phyloP scores from a whole-genome alignment of 306 rosid genomes.

The Castanospermum australe region DNA sequence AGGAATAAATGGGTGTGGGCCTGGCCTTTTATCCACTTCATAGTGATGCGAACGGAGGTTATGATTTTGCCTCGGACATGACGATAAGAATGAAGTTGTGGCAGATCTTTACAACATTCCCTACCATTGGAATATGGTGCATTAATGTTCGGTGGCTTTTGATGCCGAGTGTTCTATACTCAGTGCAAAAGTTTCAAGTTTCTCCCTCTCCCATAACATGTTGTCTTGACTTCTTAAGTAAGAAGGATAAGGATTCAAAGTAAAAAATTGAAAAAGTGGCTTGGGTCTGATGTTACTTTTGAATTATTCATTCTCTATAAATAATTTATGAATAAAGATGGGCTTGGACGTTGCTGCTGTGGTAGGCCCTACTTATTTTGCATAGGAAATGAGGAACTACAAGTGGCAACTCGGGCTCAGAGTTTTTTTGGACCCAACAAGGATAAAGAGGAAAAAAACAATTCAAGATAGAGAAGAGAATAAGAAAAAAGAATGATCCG shows the following conservation, averaged over 20 bases:
- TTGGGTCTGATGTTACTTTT: not conserved
- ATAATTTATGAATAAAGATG: constrained; percentile 5
- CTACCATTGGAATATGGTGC: constrained; percentile 28
- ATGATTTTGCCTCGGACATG: constrained; percentile 37
- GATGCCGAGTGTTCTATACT: not conserved
- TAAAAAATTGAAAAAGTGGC: not conserved
- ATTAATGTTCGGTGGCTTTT: constrained; percentile 18
- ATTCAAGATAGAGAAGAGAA: too few relatives aligned
- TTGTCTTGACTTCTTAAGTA: not conserved
- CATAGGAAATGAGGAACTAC: not conserved
- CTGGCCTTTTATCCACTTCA: constrained; percentile 10
- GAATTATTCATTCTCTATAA: not conserved
- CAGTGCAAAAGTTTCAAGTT: not conserved
- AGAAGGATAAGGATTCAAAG: not conserved
- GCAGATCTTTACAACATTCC: constrained; percentile 25
- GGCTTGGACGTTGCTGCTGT: not conserved
- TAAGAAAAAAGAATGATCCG: not conserved
- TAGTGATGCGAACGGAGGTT: constrained; percentile 18
- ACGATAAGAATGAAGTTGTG: constrained; percentile 41
- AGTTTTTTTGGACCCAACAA: not conserved
- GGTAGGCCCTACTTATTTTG: not conserved
- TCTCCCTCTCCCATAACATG: not conserved
- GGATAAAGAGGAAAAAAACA: not conserved
- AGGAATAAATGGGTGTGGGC: constrained; percentile 37
- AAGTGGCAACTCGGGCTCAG: not conserved